phyloP scores from a whole-genome alignment of 1,284 basidiomycete genomes.

The Anthracocystis walkeri region DNA sequence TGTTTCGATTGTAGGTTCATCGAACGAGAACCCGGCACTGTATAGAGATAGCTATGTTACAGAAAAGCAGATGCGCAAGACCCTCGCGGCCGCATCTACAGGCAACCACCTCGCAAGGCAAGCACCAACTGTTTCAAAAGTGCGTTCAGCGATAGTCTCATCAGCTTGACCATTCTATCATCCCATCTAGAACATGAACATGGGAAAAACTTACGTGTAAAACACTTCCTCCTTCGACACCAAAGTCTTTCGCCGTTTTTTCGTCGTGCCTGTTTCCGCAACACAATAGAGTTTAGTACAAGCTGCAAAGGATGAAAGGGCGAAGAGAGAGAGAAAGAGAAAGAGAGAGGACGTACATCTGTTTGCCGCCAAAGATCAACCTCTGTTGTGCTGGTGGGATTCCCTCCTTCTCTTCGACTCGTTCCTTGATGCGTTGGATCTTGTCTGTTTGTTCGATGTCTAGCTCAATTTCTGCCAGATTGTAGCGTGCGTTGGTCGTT shows the following conservation, averaged over 20 bases:
- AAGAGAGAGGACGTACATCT: constrained; percentile 80
- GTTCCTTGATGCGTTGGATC: constrained; percentile 97
- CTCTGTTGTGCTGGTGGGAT: constrained; percentile 97
- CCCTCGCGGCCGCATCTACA: constrained; percentile 10
- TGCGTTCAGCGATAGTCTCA: too few relatives aligned
- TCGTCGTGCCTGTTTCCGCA: constrained; percentile 65
- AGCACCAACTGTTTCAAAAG: constrained; percentile 55
- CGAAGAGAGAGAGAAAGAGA: neutral
- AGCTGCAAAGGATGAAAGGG: too few relatives aligned
- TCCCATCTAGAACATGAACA: neutral
- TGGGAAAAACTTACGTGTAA: constrained; percentile 63
- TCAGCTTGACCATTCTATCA: neutral
- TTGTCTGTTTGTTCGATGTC: constrained; percentile 93
- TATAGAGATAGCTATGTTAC: constrained; percentile 10
- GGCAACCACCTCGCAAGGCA: constrained; percentile 58
- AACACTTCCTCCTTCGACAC: constrained; percentile 67
- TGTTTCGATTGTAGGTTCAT: neutral
- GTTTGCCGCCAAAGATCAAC: constrained; percentile 92
- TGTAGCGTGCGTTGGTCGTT: neutral
- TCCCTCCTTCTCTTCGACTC: constrained; percentile 98
- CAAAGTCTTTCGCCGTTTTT: constrained; percentile 69
- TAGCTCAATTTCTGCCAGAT: constrained; percentile 82
- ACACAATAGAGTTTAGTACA: neutral
- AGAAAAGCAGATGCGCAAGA: neutral
- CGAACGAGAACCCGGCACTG: neutral